Base-by-base conservation (phyloP, 805 yeast species). In the Danielozyma ontarioensis region DNA sequence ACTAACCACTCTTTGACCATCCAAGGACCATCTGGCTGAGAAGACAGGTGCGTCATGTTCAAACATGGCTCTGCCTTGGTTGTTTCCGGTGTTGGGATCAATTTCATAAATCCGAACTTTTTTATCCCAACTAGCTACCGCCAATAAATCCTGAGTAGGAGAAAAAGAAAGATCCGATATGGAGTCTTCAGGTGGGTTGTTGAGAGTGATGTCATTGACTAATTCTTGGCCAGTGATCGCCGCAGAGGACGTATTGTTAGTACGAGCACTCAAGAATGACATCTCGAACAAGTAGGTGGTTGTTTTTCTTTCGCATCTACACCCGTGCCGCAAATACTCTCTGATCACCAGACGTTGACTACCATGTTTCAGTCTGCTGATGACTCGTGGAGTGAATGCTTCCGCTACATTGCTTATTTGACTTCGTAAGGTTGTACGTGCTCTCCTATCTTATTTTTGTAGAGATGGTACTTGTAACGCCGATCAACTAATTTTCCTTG, bases 91-190 rank as follows among this genome's bases (percentile, higher is more conserved):
- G 34, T 72, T 68, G 27, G 80, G 71, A 53, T 69, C 74, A 13
- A 89, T 78, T 57, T 93, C 97, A 68, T 93, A 93, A 35, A 93
- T 80, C 40, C 97, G 74, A 27, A 87, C 96, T 54, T 87, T 88
- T 48, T 83, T 84, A 61, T 93, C 98, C 98, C 98, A 93, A 13
- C 94, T 81, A 13, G 94, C 74, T 3, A 78, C 93, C 3, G 94
- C 76, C 39, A 93, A 57, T 37, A 78, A 68, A 44, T 93, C 96
- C 13, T 83, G 90, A 44, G 72, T 83, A 12, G 97, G 86, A 10
- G 96, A 84, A 61, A 90, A 93, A 13, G 87, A 68, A 35, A 93
- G 56, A 46, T 85, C 94, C 3, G 89, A 73, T 13, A 93, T 72
- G 2, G 96, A 80, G 56, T 93, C 98, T 41, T 85, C 95, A n/a